Base-by-base conservation (phyloP, 2,329 filamentous ascomycete species). In the Aschersonia sp. region DNA sequence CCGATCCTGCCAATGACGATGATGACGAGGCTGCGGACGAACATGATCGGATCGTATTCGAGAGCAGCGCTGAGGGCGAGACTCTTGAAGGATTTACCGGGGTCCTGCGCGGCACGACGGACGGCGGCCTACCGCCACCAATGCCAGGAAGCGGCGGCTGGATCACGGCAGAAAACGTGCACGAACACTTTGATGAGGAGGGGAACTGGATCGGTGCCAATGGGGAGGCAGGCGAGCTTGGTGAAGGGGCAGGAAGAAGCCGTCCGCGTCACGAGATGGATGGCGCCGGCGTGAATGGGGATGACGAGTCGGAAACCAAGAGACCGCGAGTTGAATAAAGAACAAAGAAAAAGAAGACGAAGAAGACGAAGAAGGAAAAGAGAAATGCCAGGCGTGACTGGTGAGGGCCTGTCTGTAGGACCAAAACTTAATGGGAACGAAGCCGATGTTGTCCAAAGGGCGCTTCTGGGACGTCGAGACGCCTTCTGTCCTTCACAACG, bases 131-230 rank as follows among this genome's bases (percentile, higher is more conserved):
- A 30, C 79, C 79, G n/a, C 78, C 79, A 2, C 76, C 80, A 0
- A 76, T 84, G 62, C 83, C 84, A 0, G 84, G 84, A 1, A 86
- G 83, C 45, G 77, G 77, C 0, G 84, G 84, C 0, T 90, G 85
- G 85, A 88, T 97, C 59, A 97, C 90, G 12, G 84, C 86, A 7
- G 90, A 95, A 48, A 97, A 95, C 57, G 81, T 94, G 61, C 72
- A 83, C 53, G 77, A 94, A 55, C 94, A 80, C 59, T 85, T 92
- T 63, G 85, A 92, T 56, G 80, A 76, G 51, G 75, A 88, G 7
- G 87, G 87, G 3, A 88, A 90, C 59, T 90, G 83, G 76, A 83
- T 84, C 52, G 76, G 69, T 0, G 62, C 58, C 1, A 31, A 31
- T 30, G 42, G 8, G 22, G 42, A 30, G 42, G 42, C 54, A 2